Evolutionary conservation across 2,329 filamentous ascomycete species (phyloP).

Genomic region (Didymella keratinophila): DNA sequence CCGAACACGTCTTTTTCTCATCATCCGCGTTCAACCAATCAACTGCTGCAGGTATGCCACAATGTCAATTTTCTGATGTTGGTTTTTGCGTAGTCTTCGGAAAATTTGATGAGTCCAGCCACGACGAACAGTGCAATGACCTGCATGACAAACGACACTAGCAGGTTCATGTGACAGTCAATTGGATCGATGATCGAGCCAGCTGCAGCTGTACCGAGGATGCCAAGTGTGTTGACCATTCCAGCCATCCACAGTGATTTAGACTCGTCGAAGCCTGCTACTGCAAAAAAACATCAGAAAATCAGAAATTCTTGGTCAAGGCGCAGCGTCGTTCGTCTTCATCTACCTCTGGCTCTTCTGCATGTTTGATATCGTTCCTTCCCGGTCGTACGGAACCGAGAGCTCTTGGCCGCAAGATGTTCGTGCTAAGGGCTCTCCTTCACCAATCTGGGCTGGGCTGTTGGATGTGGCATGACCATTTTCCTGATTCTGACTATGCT

Average conservation of each 20-base stretch:
- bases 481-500: not conserved
- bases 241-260: not conserved
- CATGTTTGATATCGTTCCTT: not conserved
- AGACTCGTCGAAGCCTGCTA: not conserved
- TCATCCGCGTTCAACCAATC: not conserved
- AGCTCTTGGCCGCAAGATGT: not conserved
- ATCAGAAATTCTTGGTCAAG: not conserved
- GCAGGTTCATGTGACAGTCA: not conserved
- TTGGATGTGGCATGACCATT: not conserved
- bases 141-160: not conserved
- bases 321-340: not conserved
- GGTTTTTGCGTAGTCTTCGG: not conserved
- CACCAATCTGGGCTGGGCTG: not conserved
- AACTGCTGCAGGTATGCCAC: not conserved
- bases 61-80: not conserved
- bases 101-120: not conserved
- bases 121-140: not conserved
- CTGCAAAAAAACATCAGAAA: not conserved
- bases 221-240: not conserved
- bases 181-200: not conserved
- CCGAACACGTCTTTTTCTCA: not conserved
- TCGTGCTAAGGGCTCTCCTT: not conserved
- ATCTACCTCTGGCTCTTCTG: not conserved
- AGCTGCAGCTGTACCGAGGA: not conserved
- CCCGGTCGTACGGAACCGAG: not conserved